phyloP scores from a whole-genome alignment of 2,329 filamentous ascomycete genomes.

The Cucurbitaria berberidis region DNA sequence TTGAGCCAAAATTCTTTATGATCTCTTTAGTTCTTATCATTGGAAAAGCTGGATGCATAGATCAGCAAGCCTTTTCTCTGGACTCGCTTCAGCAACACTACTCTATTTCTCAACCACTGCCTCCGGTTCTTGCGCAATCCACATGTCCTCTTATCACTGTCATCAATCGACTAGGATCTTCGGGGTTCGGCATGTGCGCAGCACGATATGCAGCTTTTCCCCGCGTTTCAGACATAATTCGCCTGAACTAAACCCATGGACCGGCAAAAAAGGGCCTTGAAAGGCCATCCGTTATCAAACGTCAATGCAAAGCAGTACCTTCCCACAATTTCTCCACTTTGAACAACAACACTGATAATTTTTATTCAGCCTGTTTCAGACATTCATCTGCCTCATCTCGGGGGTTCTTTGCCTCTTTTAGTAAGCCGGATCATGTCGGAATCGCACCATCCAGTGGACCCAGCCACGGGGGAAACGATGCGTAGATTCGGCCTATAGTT shows the following conservation, averaged over 20 bases:
- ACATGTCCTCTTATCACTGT: neutral
- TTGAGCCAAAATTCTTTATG: too few species aligned
- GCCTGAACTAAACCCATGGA: conserved; percentile 1
- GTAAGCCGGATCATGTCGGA: neutral
- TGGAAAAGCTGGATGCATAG: too few species aligned
- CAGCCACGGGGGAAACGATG: neutral
- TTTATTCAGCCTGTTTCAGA: conserved; percentile 15
- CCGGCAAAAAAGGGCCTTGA: conserved; percentile 20
- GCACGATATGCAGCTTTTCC: conserved; percentile 1
- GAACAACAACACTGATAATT: conserved; percentile 1
- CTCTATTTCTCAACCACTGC: neutral
- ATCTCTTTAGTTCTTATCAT: too few species aligned
- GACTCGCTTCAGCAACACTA: too few species aligned
- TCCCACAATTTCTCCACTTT: conserved; percentile 3
- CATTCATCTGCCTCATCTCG: neutral
- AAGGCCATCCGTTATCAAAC: conserved; percentile 6
- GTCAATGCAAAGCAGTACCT: conserved; percentile 12
- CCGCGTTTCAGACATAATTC: conserved; percentile 20
- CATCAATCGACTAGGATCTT: neutral
- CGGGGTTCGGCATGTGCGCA: neutral
- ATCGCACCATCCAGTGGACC: neutral
- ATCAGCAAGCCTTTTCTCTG: too few species aligned
- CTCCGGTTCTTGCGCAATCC: neutral
- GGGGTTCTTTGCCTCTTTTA: neutral
- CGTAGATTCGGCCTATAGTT: neutral